Evolutionary conservation across 176 grass and related monocot species (phyloP).

Genomic region (Paspalum vaginatum): DNA sequence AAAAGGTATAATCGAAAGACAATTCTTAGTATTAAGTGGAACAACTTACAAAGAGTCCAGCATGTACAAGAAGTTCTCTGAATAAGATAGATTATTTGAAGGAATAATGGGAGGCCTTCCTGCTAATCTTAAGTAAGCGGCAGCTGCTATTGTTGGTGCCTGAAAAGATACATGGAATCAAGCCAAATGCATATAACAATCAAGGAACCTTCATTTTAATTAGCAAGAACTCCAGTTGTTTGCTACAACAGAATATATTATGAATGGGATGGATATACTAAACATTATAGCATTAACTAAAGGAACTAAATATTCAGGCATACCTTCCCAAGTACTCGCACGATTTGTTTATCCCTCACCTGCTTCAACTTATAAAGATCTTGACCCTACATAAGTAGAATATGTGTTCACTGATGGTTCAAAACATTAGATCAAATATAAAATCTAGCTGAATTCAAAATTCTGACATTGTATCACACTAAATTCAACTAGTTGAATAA

Average conservation of each 20-base stretch:
- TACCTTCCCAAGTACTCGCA: conserved; percentile 95
- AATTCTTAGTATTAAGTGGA: conserved; percentile 15
- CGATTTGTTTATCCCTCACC: conserved; percentile 94
- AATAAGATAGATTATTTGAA: conserved; percentile 88
- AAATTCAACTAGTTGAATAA: not conserved
- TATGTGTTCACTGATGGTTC: not conserved
- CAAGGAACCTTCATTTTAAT: conserved; percentile 14
- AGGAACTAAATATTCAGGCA: conserved; percentile 24
- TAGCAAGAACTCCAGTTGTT: conserved; percentile 11
- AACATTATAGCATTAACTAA: not conserved
- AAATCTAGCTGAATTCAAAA: not conserved
- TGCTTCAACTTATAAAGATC: conserved; percentile 90
- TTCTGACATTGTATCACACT: not conserved
- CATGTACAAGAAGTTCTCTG: conserved; percentile 97
- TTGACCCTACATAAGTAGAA: conserved; percentile 70
- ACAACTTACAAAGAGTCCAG: conserved; percentile 89
- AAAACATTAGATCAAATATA: conserved; percentile 28
- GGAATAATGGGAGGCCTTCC: conserved; percentile 87
- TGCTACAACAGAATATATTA: not conserved
- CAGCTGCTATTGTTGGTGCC: conserved; percentile 89
- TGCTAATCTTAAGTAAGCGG: conserved; percentile 90
- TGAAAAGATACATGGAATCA: conserved; percentile 29
- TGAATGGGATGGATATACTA: not conserved
- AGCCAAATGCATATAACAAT: not conserved
- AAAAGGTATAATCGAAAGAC: not conserved